These are phyloP conservation scores for Colletotrichum sp. DNA, from an alignment of 2,329 filamentous ascomycete genomes.

Conservation along the genomic window DNA sequence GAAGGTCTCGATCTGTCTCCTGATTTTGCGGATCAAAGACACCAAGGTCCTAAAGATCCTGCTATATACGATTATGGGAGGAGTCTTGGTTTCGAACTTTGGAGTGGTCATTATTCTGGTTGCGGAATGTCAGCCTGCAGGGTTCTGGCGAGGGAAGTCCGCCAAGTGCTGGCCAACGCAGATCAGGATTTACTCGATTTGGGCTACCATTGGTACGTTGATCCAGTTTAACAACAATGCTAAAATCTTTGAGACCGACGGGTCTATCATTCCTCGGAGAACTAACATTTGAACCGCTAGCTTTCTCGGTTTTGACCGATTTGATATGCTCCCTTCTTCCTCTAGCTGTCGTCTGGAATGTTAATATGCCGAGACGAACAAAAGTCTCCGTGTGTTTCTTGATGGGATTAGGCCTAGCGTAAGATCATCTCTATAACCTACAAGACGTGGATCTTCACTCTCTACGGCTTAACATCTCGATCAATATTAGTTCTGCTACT, in stretches of 20 bases:
- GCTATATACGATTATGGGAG: slow-evolving; percentile 34
- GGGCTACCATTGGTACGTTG: slow-evolving; percentile 31
- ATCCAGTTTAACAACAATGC: rapidly evolving
- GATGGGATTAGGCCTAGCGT: slow-evolving; percentile 33
- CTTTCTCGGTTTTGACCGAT: slow-evolving; percentile 29
- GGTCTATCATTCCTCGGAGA: not conserved
- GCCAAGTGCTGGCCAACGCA: slow-evolving; percentile 32
- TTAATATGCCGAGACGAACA: slow-evolving; percentile 30
- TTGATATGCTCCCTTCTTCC: slow-evolving; percentile 30
- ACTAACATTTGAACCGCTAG: not conserved
- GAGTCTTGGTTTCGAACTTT: slow-evolving; percentile 33
- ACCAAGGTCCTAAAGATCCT: slow-evolving; percentile 31
- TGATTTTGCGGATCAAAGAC: slow-evolving; percentile 45
- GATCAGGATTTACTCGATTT: slow-evolving; percentile 37
- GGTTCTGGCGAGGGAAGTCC: slow-evolving; percentile 7
- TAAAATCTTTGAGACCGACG: not conserved
- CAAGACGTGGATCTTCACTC: not conserved
- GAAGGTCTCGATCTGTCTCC: slow-evolving; percentile 44
- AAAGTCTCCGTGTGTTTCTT: slow-evolving; percentile 33
- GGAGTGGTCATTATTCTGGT: slow-evolving; percentile 35
- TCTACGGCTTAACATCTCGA: rapidly evolving
- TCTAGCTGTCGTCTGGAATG: slow-evolving; percentile 35
- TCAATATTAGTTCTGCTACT: not conserved
- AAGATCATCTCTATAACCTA: not conserved
- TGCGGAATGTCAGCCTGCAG: slow-evolving; percentile 33